These are phyloP conservation scores for Thielaviopsis euricoi DNA, from an alignment of 2,329 filamentous ascomycete species.

Conservation along the genomic window DNA sequence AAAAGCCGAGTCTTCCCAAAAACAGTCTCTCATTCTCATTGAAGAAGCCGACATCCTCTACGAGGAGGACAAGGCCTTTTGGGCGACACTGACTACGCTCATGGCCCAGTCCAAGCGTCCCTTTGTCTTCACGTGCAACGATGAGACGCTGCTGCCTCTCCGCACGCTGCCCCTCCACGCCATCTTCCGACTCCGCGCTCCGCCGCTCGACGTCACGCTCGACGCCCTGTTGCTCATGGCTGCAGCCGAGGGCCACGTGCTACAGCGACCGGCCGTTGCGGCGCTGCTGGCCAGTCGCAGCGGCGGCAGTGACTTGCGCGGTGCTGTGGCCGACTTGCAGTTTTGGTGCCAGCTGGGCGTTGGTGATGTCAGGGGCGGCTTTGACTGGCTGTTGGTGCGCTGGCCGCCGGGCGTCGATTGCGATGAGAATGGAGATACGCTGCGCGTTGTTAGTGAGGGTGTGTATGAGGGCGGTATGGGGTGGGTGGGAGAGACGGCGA, in stretches of 20 bases:
- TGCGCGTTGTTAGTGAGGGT: conserved; percentile 65
- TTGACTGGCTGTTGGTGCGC: conserved; percentile 74
- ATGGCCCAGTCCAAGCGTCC: conserved; percentile 77
- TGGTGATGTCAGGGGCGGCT: conserved; percentile 71
- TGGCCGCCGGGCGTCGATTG: conserved; percentile 58
- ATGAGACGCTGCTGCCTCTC: conserved; percentile 67
- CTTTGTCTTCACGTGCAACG: conserved; percentile 88
- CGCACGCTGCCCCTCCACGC: conserved; percentile 65
- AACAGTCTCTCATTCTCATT: conserved; percentile 83
- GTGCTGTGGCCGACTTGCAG: conserved; percentile 67
- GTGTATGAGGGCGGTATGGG: conserved; percentile 72
- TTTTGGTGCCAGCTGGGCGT: conserved; percentile 97
- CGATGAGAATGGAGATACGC: conserved; percentile 47
- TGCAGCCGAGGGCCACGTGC: conserved; percentile 73
- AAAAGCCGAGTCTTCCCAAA: conserved; percentile 41
- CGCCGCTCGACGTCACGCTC: conserved; percentile 50
- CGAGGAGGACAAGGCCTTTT: conserved; percentile 92
- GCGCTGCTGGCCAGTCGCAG: conserved; percentile 53
- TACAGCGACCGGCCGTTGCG: conserved; percentile 49
- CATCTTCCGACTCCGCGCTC: conserved; percentile 58
- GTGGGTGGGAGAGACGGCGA: conserved; percentile 37
- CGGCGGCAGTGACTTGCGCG: conserved; percentile 58
- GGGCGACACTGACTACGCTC: conserved; percentile 62
- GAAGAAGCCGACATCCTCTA: conserved; percentile 91
- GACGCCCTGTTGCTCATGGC: conserved; percentile 73